A percentile compares a stretch with the other conserved stretches of the same genome.
Conservation (phyloP, 345 rosid species). For the Dipteronia sinensis region DNA sequence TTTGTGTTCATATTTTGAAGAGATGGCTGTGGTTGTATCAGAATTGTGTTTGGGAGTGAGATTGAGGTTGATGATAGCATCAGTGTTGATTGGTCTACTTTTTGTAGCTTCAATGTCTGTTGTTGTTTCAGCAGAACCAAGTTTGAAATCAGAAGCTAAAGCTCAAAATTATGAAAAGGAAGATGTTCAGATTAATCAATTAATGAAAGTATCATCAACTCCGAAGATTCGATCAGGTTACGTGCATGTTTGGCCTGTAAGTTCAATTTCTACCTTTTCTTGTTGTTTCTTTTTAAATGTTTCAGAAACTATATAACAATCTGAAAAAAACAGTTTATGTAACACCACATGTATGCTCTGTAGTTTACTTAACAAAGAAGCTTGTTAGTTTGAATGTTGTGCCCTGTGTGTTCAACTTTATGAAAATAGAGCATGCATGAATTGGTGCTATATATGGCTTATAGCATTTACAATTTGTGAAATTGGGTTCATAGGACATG, state of each 20-base stretch:
- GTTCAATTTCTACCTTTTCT: neutral
- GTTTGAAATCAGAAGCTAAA: constrained; percentile 14
- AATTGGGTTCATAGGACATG: constrained; percentile 28
- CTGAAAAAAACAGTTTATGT: neutral
- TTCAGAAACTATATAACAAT: neutral
- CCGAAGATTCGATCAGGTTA: constrained; percentile 20
- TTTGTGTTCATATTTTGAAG: neutral
- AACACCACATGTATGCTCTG: too few species aligned
- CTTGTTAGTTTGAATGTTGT: neutral
- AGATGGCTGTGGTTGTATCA: constrained; percentile 17
- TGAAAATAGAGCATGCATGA: neutral
- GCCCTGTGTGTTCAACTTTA: neutral
- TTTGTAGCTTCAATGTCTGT: constrained; percentile 14
- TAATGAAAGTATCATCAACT: neutral
- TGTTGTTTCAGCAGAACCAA: constrained; percentile 24
- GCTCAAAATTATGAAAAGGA: neutral
- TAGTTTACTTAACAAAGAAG: neutral
- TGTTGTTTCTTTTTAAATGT: neutral
- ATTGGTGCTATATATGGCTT: neutral
- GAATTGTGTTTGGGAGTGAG: constrained; percentile 7
- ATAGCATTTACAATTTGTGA: constrained; percentile 6
- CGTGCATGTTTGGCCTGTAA: constrained; percentile 44
- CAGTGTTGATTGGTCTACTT: constrained; percentile 21
- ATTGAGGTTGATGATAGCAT: constrained; percentile 11
- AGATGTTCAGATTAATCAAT: neutral